Evolutionary conservation across 2,329 filamentous ascomycete species (phyloP).

Genomic region (Drechslera avenae): DNA sequence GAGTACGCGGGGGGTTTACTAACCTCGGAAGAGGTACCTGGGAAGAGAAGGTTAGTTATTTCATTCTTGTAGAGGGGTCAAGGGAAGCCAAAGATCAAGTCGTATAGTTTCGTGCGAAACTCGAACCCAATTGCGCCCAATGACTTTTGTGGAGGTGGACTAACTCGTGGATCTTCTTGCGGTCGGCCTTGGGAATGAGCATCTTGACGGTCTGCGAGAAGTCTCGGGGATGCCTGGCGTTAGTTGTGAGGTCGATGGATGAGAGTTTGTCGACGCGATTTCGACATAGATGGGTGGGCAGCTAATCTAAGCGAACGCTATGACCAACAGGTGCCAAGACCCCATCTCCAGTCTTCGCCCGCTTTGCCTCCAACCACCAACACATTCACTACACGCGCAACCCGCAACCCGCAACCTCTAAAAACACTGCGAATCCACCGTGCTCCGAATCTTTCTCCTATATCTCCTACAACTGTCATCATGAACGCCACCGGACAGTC

Average conservation of each 20-base stretch:
- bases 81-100: slow-evolving; percentile 36
- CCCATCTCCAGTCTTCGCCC: background rate
- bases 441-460: background rate
- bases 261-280: slow-evolving; percentile 23
- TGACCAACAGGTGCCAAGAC: slow-evolving; percentile 13
- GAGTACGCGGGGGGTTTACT: slow-evolving; percentile 34
- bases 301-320: slow-evolving; percentile 21
- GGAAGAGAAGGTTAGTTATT: slow-evolving; percentile 26
- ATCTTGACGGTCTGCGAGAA: slow-evolving; percentile 52
- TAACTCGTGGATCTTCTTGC: slow-evolving; percentile 99
- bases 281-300: slow-evolving; percentile 18
- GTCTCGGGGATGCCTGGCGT: slow-evolving; percentile 31
- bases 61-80: slow-evolving; percentile 13
- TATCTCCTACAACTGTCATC: background rate
- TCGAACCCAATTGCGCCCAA: slow-evolving; percentile 31
- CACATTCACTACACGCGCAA: background rate
- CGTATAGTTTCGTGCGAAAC: slow-evolving; percentile 37
- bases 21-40: slow-evolving; percentile 53
- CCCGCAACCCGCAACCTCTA: background rate
- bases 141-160: slow-evolving; percentile 58
- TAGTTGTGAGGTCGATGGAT: slow-evolving; percentile 24
- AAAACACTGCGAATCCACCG: background rate
- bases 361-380: background rate
- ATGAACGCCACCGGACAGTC: slow-evolving; percentile 35
- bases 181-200: slow-evolving; percentile 99